phyloP scores from a whole-genome alignment of 2,329 filamentous ascomycete genomes.

The Epichloe bromicola region DNA sequence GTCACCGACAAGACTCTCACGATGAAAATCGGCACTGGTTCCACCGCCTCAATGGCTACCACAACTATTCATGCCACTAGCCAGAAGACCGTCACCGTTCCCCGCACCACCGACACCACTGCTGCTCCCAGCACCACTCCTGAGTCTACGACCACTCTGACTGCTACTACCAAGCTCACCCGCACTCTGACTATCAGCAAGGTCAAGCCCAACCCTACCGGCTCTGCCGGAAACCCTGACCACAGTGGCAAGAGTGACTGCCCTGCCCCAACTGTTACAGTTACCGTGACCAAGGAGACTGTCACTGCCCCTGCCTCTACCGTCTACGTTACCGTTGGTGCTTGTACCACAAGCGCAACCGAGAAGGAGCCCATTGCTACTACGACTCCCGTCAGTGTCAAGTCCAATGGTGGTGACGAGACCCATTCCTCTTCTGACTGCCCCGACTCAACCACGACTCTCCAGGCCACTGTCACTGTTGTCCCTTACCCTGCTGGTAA shows the following conservation, averaged over 20 bases:
- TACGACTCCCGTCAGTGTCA: conserved; percentile 12
- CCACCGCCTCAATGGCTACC: conserved; percentile 21
- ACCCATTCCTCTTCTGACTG: background rate
- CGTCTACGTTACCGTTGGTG: conserved; percentile 22
- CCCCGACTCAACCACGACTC: conserved; percentile 11
- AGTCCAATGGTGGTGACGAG: conserved; percentile 7
- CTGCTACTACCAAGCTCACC: conserved; percentile 23
- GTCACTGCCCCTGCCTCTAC: conserved; percentile 21
- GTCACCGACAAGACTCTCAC: conserved; percentile 22
- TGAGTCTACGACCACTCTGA: conserved; percentile 25
- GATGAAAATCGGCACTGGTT: conserved; percentile 21
- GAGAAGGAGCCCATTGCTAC: background rate
- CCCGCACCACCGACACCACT: conserved; percentile 10
- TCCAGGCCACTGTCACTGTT: conserved; percentile 21
- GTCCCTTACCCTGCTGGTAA: conserved; percentile 30
- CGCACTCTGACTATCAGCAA: conserved; percentile 19
- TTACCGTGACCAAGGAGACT: conserved; percentile 12
- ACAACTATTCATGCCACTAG: conserved; percentile 32
- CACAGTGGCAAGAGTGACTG: conserved; percentile 7
- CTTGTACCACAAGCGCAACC: conserved; percentile 11
- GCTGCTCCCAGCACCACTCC: conserved; percentile 7
- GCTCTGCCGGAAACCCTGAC: conserved; percentile 11
- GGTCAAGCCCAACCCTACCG: conserved; percentile 11
- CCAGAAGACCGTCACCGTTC: conserved; percentile 24
- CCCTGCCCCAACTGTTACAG: conserved; percentile 14